Evolutionary conservation across 2,329 filamentous ascomycete genomes (phyloP), one percentile per base, ranked within the genome.

Genomic region (Diaporthe nobilis): DNA sequence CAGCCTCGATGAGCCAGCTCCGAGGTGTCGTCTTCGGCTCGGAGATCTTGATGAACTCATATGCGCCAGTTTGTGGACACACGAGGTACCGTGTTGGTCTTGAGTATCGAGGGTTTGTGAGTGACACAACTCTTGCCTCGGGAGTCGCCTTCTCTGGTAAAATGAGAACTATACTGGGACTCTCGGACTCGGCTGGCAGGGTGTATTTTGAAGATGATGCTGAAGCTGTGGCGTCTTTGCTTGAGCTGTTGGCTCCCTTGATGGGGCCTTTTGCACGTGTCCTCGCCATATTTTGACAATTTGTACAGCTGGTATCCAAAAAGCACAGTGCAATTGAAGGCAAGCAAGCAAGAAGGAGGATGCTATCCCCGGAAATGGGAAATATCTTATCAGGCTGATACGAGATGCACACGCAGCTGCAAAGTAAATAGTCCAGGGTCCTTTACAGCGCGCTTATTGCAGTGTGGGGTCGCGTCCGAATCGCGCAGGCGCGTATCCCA

Each of bases 1-100:
- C 44, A 55, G 37, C 71, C 5, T 90, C 86, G 68, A 94, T 85
- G 42, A 94, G 83, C 92, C 91, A 94, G 80, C 92, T 93, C 72
- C 89, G 86, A 3, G 91, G 91, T 1, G 84, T 86, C 6, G 86
- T 84, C 72, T 87, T 88, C 13, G 90, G 88, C 0, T 88, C 86
- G 2, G 87, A 82, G 77, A 93, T 86, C 79, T 85, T 88, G 49
- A 88, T 93, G 81, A 94, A 92, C 80, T 94, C 92, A 85, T 91
- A 92, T 76, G 93, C 87, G 74, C 91, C 92, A 1, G 87, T 88
- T 70, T 90, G 83, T 3, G 91, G 90, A 78, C 92, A 93, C 44
- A 91, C 86, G 20, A 94, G 85, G 81, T 92, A 94, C 79, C 91
- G 88, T 9, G 89, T 86, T 4, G 90, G 88, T 44, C 85, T 87